Base-by-base conservation (phyloP, 75 land plant species). In the Selaginella moellendorffii region DNA sequence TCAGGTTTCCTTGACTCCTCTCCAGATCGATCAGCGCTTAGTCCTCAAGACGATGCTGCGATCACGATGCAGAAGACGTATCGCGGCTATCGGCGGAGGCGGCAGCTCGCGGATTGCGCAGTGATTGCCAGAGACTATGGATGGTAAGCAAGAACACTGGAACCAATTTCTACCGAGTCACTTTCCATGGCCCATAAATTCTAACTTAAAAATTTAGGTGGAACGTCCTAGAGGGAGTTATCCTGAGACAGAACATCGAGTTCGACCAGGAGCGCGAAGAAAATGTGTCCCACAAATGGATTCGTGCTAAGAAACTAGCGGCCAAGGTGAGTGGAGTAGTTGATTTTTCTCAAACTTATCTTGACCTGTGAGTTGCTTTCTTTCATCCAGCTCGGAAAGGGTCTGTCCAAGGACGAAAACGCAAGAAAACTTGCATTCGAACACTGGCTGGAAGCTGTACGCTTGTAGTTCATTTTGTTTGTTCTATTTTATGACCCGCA, bases 391-490 rank as follows among this genome's bases (percentile, higher is more conserved):
- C 88, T 93, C 66, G 98, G 98, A 1, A 85, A 85, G 63, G 98
- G 98, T 28, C 70, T 88, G 52, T 85, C 87, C 0, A 88, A 93
- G 75, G 84, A 85, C 76, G 80, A 67, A 27, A 88, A 80, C 63
- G 96, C 98, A 52, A 86, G 77, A 29, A 85, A 93, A 62, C 82
- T 93, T 24, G 95, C 96, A 62, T 65, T 88, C 10, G 90, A 82
- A 54, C 98, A 93, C 60, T 93, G 98, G 98, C 90, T 93, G 53
- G 98, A 93, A 76, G 96, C 96, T 61, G 98, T 93, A 72, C 75
- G 95, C 73, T 18, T 67, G n/a, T 14, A 5, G n/a, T n/a, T n/a
- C n/a, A n/a, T n/a, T n/a, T n/a, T n/a, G n/a, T n/a, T n/a, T n/a
- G n/a, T n/a, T n/a, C n/a, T n/a, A n/a, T n/a, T n/a, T n/a, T n/a